Percentiles rank a stretch among this genome's conserved stretches.
Evolutionary conservation across 208 protist genomes (phyloP).

Genomic region (Leishmania tarentolae): DNA sequence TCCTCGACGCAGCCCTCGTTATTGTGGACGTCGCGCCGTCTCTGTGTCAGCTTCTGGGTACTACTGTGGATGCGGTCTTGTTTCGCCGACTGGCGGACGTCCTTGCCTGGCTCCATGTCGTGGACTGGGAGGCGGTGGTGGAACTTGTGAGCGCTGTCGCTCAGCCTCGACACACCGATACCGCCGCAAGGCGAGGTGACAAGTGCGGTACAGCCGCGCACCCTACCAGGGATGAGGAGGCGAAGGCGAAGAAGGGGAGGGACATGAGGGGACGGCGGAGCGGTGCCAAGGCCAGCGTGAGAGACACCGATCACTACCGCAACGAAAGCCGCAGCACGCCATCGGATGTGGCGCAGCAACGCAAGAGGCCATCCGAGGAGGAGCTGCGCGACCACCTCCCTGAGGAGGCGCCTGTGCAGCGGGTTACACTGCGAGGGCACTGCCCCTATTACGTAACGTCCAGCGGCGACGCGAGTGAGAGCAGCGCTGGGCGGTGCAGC

Average conservation of each 20-base stretch:
- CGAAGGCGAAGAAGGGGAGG: neutral
- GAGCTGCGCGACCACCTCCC: neutral
- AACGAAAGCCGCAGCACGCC: neutral
- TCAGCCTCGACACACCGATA: neutral
- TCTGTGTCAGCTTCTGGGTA: conserved; percentile 52
- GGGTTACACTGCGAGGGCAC: conserved; percentile 32
- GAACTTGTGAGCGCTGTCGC: conserved; percentile 2
- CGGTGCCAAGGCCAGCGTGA: neutral
- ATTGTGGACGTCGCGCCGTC: conserved; percentile 56
- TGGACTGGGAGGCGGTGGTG: conserved; percentile 20
- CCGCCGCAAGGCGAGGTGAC: neutral
- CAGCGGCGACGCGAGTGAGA: neutral
- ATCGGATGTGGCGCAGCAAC: neutral
- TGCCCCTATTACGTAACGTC: conserved; percentile 23
- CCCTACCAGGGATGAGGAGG: neutral
- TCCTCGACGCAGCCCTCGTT: conserved; percentile 38
- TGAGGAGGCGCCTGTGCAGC: conserved; percentile 34
- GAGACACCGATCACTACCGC: neutral
- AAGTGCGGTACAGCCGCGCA: neutral
- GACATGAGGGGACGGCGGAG: neutral
- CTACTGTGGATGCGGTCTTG: conserved; percentile 32
- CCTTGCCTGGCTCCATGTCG: conserved; percentile 55
- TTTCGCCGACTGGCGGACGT: conserved; percentile 39
- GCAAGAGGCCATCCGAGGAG: neutral
- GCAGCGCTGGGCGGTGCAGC: neutral